phyloP scores from a whole-genome alignment of 352 stramenopile genomes.

The Phytophthora ramorum region DNA sequence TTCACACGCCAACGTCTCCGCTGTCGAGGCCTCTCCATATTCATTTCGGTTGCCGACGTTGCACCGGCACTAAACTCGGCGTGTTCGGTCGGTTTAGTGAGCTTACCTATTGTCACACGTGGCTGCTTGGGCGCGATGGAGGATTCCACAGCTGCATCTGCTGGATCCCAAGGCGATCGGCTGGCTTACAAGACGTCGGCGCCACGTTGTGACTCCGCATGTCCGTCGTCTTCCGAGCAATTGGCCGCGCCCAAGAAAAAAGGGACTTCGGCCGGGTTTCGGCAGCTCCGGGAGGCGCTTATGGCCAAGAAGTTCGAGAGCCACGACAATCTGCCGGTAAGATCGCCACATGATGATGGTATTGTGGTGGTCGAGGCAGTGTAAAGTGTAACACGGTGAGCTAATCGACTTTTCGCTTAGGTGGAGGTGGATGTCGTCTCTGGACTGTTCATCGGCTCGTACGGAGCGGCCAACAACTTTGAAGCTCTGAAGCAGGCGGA shows the following conservation, averaged over 20 bases:
- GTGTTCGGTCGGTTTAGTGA: conserved; percentile 1
- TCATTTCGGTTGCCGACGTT: not conserved
- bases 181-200: conserved; percentile 11
- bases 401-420: conserved; percentile 13
- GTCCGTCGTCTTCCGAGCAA: conserved; percentile 3
- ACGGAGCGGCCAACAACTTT: conserved; percentile 64
- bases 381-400: not conserved
- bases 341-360: conserved; percentile 9
- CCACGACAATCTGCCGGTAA: conserved; percentile 54
- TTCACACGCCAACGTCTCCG: conserved; percentile 7
- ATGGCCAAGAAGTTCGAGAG: conserved; percentile 60
- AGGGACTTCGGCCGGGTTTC: conserved; percentile 40
- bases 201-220: conserved; percentile 16
- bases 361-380: not conserved
- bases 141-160: conserved; percentile 28
- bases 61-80: conserved; percentile 8
- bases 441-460: conserved; percentile 74
- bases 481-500: conserved; percentile 39
- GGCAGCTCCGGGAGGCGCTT: conserved; percentile 66
- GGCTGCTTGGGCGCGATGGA: conserved; percentile 12
- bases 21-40: not conserved
- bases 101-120: conserved; percentile 19
- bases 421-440: conserved; percentile 33
- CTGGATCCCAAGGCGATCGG: conserved; percentile 23
- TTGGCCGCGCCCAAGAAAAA: conserved; percentile 10